Base-by-base conservation (phyloP, 1,284 basidiomycete species). In the Trichosporon inkin region DNA sequence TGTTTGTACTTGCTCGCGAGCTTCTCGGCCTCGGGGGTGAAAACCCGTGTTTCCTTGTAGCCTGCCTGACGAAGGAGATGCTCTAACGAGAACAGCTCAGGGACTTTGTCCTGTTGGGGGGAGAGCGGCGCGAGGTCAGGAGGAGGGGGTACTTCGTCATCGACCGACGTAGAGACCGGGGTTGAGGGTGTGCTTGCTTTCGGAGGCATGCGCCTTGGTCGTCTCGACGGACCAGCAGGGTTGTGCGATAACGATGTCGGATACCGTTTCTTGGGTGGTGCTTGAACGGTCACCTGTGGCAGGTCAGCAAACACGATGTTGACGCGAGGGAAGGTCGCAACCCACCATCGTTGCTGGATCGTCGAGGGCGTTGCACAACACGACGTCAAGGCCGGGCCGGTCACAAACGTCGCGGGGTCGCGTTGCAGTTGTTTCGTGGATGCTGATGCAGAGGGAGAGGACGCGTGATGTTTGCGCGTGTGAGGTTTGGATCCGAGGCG, bases 31-130 rank as follows among this genome's bases (percentile, higher is more conserved):
- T 92, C 89, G 6, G 91, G 90, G 0, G 91, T 91, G 68, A 89
- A 89, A 16, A 93, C 82, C 34, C 90, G 82, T 0, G 90, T 92
- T 73, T 92, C 90, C 74, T 90, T 91, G 81, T 92, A 92, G 3
- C 90, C 90, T 0, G 89, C 89, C 72, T 91, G 88, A 56, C 84
- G 82, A 20, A 93, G 81, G 16, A 93, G 81, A 75, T 92, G 88
- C 68, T 91, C 90, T 28, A 93, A 82, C 5, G 85, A 83, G 63
- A 90, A 88, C 4, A 60, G 53, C 34, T 64, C 60, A 28, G 57
- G 61, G 16, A 58, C 24, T 16, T 28, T 32, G n/a, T 40, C 36
- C 34, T 57, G 56, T 36, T 22, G 37, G 11, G 28, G 60, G 17
- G 44, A 55, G 28, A 57, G 55, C 19, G 51, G 61, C 14, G 56